These are phyloP conservation scores for Ogataea dorogensis DNA, from an alignment of 805 yeast species.

Conservation along the genomic window DNA sequence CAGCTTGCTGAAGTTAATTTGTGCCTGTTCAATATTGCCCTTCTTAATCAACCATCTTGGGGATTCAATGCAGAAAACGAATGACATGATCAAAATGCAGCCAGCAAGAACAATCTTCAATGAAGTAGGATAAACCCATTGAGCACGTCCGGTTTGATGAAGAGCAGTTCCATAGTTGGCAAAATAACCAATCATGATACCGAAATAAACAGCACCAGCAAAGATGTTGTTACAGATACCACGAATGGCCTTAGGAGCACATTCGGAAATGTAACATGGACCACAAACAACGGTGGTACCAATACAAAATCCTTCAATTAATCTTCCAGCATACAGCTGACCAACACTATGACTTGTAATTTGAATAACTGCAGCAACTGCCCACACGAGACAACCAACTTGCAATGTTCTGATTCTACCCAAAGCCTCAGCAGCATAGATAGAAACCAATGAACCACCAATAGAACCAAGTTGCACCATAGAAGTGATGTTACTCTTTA, in stretches of 20 bases:
- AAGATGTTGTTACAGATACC: constrained; percentile 53
- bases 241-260: constrained; percentile 50
- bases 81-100: constrained; percentile 40
- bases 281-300: constrained; percentile 60
- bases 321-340: constrained; percentile 54
- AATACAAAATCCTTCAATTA: constrained; percentile 51
- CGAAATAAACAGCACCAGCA: constrained; percentile 58
- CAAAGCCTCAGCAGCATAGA: constrained; percentile 46
- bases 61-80: constrained; percentile 44
- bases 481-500: constrained; percentile 52
- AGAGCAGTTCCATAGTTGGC: constrained; percentile 52
- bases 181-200: constrained; percentile 49
- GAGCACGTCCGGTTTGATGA: constrained; percentile 38
- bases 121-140: constrained; percentile 54
- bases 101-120: constrained; percentile 50
- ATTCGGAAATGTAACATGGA: constrained; percentile 53
- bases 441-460: constrained; percentile 51
- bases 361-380: constrained; percentile 47
- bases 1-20: constrained; percentile 39
- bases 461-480: constrained; percentile 55
- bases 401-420: constrained; percentile 53
- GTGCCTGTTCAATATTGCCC: constrained; percentile 41
- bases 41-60: constrained; percentile 52
- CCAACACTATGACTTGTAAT: constrained; percentile 45
- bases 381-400: constrained; percentile 42